These are phyloP conservation scores for Primulina eburnea DNA, from an alignment of 257 asterid genomes.

Conservation along the genomic window DNA sequence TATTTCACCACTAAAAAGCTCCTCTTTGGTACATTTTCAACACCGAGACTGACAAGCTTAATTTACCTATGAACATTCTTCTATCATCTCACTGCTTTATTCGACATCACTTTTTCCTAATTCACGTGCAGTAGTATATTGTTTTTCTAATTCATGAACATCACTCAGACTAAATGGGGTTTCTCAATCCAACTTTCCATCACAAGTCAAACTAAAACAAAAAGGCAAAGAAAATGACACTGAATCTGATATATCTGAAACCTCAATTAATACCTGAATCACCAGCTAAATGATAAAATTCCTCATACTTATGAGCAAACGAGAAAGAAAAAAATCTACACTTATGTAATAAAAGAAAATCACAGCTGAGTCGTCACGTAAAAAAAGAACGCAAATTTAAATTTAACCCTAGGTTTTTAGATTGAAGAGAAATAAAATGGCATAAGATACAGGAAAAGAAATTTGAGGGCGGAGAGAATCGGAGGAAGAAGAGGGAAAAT, in stretches of 20 bases:
- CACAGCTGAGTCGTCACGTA: neutral
- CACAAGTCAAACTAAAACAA: neutral
- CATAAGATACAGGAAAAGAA: neutral
- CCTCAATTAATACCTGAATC: neutral
- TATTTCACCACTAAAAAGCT: neutral
- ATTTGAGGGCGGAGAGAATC: neutral
- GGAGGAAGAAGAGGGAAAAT: neutral
- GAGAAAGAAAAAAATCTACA: too few relatives aligned
- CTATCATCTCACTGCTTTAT: neutral
- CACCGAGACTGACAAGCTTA: neutral
- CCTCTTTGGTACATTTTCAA: neutral
- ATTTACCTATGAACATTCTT: neutral
- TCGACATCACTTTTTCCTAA: too few relatives aligned
- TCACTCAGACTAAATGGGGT: neutral
- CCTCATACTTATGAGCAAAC: neutral
- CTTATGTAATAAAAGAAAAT: neutral
- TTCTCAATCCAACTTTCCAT: neutral
- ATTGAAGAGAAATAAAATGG: neutral
- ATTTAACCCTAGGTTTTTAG: neutral
- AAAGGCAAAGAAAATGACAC: neutral
- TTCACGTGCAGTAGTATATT: too few relatives aligned
- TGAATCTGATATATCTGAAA: neutral
- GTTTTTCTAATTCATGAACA: neutral
- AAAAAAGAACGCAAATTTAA: too few relatives aligned
- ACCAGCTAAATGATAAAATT: neutral